These are phyloP conservation scores for Fusarium sulawesiense DNA, from an alignment of 2,329 filamentous ascomycete species.

Conservation along the genomic window DNA sequence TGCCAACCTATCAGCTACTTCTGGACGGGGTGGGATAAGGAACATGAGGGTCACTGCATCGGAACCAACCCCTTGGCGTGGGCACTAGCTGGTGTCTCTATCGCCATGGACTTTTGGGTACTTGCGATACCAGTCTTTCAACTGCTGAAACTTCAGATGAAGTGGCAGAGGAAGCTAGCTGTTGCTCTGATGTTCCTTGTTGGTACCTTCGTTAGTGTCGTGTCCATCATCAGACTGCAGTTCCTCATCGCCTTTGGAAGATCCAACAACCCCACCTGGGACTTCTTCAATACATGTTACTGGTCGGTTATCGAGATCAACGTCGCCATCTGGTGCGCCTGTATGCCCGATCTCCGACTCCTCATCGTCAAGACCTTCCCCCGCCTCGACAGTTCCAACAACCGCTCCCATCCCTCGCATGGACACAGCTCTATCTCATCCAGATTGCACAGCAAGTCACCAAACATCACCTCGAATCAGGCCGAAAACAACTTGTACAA, in stretches of 20 bases:
- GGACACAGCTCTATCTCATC: not conserved
- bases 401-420: not conserved
- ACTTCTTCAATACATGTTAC: constrained; percentile 16
- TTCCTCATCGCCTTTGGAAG: constrained; percentile 15
- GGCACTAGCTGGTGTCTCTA: constrained; percentile 11
- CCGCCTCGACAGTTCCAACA: not conserved
- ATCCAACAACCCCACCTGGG: constrained; percentile 15
- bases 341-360: constrained; percentile 7
- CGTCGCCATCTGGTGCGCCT: constrained; percentile 7
- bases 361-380: constrained; percentile 1
- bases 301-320: constrained; percentile 18
- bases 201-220: constrained; percentile 7
- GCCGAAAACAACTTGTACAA: not conserved
- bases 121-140: constrained; percentile 4
- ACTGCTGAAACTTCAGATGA: not conserved
- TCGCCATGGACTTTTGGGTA: constrained; percentile 10
- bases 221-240: constrained; percentile 17
- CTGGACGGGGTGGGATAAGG: constrained; percentile 20
- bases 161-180: constrained; percentile 17
- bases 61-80: constrained; percentile 14
- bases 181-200: constrained; percentile 6
- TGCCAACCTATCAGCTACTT: constrained; percentile 20
- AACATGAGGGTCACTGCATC: constrained; percentile 11
- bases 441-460: not conserved
- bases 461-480: not conserved